Evolutionary conservation across 768 basidiomycete genomes (phyloP), one percentile per base, ranked within the genome.

Genomic region (Pulveroboletus sp.): DNA sequence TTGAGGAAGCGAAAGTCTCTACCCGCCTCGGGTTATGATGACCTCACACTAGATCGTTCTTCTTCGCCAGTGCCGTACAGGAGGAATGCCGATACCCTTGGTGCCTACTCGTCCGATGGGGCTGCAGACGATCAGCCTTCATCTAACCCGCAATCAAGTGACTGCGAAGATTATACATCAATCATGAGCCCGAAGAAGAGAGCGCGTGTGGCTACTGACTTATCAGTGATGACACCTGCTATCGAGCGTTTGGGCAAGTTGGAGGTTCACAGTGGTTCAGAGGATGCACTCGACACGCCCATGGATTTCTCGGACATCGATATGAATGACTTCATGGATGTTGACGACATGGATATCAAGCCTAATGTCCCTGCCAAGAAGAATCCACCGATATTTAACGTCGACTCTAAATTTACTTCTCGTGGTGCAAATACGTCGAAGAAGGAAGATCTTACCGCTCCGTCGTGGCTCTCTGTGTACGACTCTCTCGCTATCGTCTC

Each of bases 391-490:
- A 28, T 31, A 1, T 21, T 33, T 8, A 53, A 56, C 11, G 8
- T 52, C 28, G 47, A 60, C 51, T 57, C 36, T 18, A 63, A 65
- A 40, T 56, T 59, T 6, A 27, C 28, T n/a, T 7, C 13, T 2
- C 48, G 39, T 15, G 24, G 6, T 17, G 37, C 39, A 8, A 50
- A 45, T 8, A 41, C 54, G 32, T 70, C 69, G 51, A 79, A 76
- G 54, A 72, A 76, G 57, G 79, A 79, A 38, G 60, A 72, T 5
- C 73, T 78, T 30, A 58, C 65, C 0, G 70, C 74, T 28, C 81
- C 84, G 0, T 71, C 81, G 0, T 91, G 89, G 89, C 72, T 89
- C 13, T 80, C 84, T 10, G 75, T 89, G 5, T 87, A 89, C 53
- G 84, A 90, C 55, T 80, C 86, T 5, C 75, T 89, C 4, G 72